Base-by-base conservation (phyloP, 352 stramenopile species). In the Phytophthora macrochlamydospora region DNA sequence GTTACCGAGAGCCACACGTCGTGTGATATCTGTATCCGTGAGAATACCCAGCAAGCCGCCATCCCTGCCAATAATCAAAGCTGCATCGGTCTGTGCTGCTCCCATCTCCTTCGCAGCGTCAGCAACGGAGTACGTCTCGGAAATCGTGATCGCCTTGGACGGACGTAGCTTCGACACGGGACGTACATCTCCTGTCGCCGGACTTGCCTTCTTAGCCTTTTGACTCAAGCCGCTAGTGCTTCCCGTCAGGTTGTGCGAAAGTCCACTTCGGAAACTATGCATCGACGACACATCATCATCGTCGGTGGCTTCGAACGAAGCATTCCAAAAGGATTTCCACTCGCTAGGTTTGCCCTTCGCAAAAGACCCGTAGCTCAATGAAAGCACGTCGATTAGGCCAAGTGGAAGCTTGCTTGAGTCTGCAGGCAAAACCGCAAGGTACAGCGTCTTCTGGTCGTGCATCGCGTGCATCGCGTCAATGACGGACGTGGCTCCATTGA, bases 11-110 rank as follows among this genome's bases (percentile, higher is more conserved):
- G 89, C 88, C 24, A 97, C 89, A 44, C 87, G 81, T 9, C 88
- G 81, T 3, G 89, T 96, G 24, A 97, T 87, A 64, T 97, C 89
- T 12, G 89, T 97, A 51, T 99, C 97, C 11, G 96, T 99, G 49
- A 99, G 79, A 66, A 99, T 99, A 55, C 97, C 97, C 40, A 90
- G 78, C 29, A 99, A 79, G 6, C 83, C 90, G 28, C 96, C 96
- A 46, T 93, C 80, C 3, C 84, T 69, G 29, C 89, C 94, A 57
- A 98, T 93, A 28, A 99, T 89, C 11, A 99, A 79, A 3, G 97
- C 93, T 2, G 96, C 94, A 57, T 98, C 95, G 3, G 91, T 92
- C 59, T 98, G 85, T 31, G 97, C 91, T 30, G 83, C 65, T 30
- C 88, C 86, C 77, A 99, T 95, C 64, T 97, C 89, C 59, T 93